These are phyloP conservation scores for Solanum ossicruentum DNA, from an alignment of 257 asterid genomes.

Conservation along the genomic window DNA sequence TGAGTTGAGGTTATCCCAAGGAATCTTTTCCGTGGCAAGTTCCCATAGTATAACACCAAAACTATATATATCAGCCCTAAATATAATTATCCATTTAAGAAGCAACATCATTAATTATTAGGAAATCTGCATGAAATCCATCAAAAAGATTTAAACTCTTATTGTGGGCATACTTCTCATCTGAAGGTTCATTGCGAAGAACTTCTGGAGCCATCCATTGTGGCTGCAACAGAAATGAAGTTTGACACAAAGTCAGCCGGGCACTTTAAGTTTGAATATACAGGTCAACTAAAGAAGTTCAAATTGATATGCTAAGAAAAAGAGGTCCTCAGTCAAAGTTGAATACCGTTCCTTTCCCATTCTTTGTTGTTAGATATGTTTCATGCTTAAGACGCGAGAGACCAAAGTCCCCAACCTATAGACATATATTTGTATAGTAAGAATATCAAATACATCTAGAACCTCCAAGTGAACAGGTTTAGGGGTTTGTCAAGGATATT, in stretches of 20 bases:
- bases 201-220: conserved; percentile 99
- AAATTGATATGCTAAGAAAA: neutral
- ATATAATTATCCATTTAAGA: conserved; percentile 8
- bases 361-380: conserved; percentile 74
- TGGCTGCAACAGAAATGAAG: conserved; percentile 45
- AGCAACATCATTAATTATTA: neutral
- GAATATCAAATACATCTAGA: neutral
- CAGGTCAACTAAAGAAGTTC: neutral
- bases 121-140: neutral
- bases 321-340: neutral
- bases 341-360: conserved; percentile 93
- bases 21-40: conserved; percentile 77
- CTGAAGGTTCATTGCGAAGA: conserved; percentile 83
- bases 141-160: neutral
- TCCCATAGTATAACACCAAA: conserved; percentile 93
- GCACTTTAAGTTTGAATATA: neutral
- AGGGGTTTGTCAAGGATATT: neutral
- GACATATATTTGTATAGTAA: neutral
- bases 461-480: neutral
- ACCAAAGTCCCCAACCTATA: conserved; percentile 98
- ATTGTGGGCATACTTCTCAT: conserved; percentile 68
- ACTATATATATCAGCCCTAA: conserved; percentile 86
- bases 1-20: conserved; percentile 84
- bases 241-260: neutral
- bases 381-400: conserved; percentile 78